Evolutionary conservation across 1,284 basidiomycete genomes (phyloP).

Genomic region (Schizophyllum commune): DNA sequence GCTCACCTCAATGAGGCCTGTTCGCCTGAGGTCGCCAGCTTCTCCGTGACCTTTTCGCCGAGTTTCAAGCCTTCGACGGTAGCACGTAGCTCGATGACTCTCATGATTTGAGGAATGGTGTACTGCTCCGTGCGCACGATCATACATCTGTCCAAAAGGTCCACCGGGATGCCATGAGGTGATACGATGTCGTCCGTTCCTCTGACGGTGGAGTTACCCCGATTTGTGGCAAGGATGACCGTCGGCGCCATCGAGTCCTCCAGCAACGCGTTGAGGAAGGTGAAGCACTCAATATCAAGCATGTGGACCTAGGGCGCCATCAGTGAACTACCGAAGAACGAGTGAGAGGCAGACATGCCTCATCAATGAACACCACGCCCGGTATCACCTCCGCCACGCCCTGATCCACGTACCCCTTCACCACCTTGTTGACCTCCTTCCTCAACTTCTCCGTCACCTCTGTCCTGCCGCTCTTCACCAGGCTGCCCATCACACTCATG

Average conservation of each 20-base stretch:
- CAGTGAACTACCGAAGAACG: not conserved
- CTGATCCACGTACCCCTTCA: slow-evolving; percentile 96
- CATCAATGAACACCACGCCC: slow-evolving; percentile 97
- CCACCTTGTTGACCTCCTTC: slow-evolving; percentile 96
- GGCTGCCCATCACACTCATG: slow-evolving; percentile 97
- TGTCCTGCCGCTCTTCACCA: slow-evolving; percentile 90
- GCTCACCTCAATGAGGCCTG: slow-evolving; percentile 75
- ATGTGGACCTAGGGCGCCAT: slow-evolving; percentile 78
- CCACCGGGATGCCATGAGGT: slow-evolving; percentile 92
- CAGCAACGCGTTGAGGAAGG: slow-evolving; percentile 92
- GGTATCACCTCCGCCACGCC: slow-evolving; percentile 97
- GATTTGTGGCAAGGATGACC: slow-evolving; percentile 94
- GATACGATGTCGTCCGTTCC: slow-evolving; percentile 89
- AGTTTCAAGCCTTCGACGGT: slow-evolving; percentile 83
- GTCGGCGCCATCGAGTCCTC: slow-evolving; percentile 97
- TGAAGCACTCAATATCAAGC: slow-evolving; percentile 99
- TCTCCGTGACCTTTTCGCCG: slow-evolving; percentile 71
- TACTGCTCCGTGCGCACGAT: slow-evolving; percentile 93
- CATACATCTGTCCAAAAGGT: slow-evolving; percentile 95
- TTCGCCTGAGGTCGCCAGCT: slow-evolving; percentile 79
- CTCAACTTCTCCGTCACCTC: slow-evolving; percentile 97
- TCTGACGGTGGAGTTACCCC: slow-evolving; percentile 86
- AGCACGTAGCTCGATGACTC: slow-evolving; percentile 82
- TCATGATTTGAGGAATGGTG: slow-evolving; percentile 77
- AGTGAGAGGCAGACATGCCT: slow-evolving; percentile 46